A percentile compares a stretch with the other conserved stretches of the same genome.
Conservation (phyloP, 2,329 filamentous ascomycete genomes). For the Stagonosporopsis vannaccii region DNA sequence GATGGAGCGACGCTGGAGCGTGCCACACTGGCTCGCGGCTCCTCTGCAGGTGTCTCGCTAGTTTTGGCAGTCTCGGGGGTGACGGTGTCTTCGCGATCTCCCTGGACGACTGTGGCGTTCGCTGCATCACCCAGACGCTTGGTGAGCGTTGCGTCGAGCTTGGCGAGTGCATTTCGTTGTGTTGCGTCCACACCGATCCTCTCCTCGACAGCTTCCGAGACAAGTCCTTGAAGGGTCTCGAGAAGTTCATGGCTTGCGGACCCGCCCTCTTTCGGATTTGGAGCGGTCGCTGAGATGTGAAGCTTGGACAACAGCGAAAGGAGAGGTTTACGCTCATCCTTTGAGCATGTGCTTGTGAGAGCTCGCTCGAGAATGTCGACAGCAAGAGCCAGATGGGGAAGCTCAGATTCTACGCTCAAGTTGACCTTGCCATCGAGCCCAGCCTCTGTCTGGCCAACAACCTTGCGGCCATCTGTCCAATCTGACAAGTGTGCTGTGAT, state of each 20-base stretch:
- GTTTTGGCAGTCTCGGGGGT: constrained; percentile 25
- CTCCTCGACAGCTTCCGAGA: constrained; percentile 57
- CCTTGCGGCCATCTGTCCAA: constrained; percentile 92
- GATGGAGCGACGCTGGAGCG: constrained; percentile 13
- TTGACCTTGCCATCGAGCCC: constrained; percentile 61
- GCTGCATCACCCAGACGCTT: constrained; percentile 58
- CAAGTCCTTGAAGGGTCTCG: constrained; percentile 53
- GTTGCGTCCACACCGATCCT: constrained; percentile 61
- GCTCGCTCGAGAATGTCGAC: constrained; percentile 78
- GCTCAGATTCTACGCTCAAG: constrained; percentile 67
- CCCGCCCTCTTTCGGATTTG: constrained; percentile 37
- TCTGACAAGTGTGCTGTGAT: constrained; percentile 87
- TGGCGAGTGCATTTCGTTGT: constrained; percentile 62
- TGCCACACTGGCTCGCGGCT: not conserved
- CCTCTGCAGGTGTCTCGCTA: constrained; percentile 1
- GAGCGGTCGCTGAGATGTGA: constrained; percentile 70
- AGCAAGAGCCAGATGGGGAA: constrained; percentile 82
- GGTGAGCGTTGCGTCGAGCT: constrained; percentile 59
- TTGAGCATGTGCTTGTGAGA: constrained; percentile 67
- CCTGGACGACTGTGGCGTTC: constrained; percentile 1
- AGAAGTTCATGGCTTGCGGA: constrained; percentile 30
- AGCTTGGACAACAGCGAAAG: constrained; percentile 78
- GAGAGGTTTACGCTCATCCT: constrained; percentile 80
- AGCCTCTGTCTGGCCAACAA: constrained; percentile 64
- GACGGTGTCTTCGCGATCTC: constrained; percentile 23